Conservation (phyloP, 148 eudicot genomes). For the Silene conica region DNA sequence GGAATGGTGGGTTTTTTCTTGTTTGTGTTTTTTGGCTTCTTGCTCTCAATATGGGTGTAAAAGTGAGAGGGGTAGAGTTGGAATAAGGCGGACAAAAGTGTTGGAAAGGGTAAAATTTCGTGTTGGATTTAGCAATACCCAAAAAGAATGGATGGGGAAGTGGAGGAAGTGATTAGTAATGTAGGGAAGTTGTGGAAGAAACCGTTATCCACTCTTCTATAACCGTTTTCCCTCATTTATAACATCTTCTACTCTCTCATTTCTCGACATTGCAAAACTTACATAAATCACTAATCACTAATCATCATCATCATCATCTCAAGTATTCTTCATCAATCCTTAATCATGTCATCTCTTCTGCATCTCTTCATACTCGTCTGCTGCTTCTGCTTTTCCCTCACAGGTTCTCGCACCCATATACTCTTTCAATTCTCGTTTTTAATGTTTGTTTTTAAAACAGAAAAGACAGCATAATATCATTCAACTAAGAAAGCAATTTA, state of each 20-base stretch:
- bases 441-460: no score
- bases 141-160: no score
- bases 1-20: no score
- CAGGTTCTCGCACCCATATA: constrained; percentile 18
- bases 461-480: no score
- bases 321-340: background rate
- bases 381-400: constrained; percentile 9
- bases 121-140: no score
- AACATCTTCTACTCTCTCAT: no score
- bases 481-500: no score
- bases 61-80: no score
- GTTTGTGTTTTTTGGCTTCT: no score
- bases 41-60: no score
- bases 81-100: no score
- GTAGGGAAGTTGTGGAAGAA: constrained; percentile 16
- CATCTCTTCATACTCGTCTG: constrained; percentile 18
- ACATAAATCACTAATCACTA: background rate
- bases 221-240: constrained; percentile 10
- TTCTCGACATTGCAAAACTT: background rate
- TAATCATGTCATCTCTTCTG: constrained; percentile 26
- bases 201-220: constrained; percentile 13
- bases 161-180: constrained; percentile 1
- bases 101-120: no score
- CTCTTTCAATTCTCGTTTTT: background rate
- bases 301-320: background rate